phyloP scores from a whole-genome alignment of 176 grass and related monocot species.

The Hyparrhenia diplandra region DNA sequence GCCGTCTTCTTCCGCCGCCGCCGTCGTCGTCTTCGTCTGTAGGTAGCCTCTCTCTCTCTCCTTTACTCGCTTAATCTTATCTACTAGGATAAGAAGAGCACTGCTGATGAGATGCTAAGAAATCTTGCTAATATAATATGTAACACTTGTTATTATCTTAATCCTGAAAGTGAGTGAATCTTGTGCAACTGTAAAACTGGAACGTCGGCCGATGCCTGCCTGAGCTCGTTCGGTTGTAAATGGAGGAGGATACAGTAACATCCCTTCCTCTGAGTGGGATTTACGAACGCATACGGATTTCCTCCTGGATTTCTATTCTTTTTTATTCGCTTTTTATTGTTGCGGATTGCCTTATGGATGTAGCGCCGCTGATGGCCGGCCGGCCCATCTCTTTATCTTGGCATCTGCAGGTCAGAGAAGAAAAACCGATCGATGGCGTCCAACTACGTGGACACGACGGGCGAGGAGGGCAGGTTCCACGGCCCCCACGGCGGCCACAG shows the following conservation, averaged over 20 bases:
- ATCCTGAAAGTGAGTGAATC: neutral
- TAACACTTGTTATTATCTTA: neutral
- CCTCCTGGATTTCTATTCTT: no score
- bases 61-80: neutral
- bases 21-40: neutral
- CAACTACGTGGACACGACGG: conserved; percentile 53
- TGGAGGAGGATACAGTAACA: no score
- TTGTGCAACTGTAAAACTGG: no score
- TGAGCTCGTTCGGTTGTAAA: no score
- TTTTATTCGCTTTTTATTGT: no score
- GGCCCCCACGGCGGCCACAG: neutral
- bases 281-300: no score
- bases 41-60: neutral
- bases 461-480: conserved; percentile 50
- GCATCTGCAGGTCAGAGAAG: conserved; percentile 2
- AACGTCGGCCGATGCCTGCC: neutral
- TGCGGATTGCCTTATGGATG: no score
- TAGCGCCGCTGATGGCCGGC: neutral
- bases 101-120: neutral
- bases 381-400: neutral
- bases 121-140: neutral
- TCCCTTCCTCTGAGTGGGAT: no score
- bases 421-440: conserved; percentile 40
- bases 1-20: neutral
- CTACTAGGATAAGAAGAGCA: neutral